A percentile compares a stretch with the other conserved stretches of the same genome.
Conservation (phyloP, 2,329 filamentous ascomycete species). For the Neophaeococcomyces aloes region DNA sequence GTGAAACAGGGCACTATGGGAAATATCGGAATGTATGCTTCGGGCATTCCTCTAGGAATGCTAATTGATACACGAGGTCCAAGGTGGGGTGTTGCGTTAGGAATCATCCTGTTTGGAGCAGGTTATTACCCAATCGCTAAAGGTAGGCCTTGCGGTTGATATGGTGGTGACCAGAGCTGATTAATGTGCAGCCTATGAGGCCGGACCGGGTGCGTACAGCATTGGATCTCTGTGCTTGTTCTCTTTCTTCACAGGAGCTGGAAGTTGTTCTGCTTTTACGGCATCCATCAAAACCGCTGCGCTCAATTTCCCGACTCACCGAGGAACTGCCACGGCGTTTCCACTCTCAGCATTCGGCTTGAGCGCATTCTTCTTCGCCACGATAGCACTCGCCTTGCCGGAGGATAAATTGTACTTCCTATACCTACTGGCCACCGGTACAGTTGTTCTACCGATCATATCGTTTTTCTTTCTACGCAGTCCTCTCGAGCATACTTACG, state of each 20-base stretch:
- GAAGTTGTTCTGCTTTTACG: conserved; percentile 83
- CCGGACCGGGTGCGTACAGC: conserved; percentile 48
- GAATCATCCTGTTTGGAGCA: conserved; percentile 58
- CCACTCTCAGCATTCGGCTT: conserved; percentile 86
- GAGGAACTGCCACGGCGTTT: conserved; percentile 89
- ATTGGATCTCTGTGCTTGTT: conserved; percentile 62
- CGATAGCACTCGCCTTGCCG: conserved; percentile 67
- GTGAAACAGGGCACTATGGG: conserved; percentile 41
- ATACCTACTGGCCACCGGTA: conserved; percentile 68
- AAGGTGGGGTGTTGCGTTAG: conserved; percentile 64
- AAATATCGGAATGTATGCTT: conserved; percentile 78
- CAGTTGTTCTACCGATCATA: conserved; percentile 60
- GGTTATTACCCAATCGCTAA: conserved; percentile 73
- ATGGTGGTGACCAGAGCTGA: conserved; percentile 23
- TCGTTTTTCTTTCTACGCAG: conserved; percentile 80
- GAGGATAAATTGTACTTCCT: conserved; percentile 75
- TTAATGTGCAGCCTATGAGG: conserved; percentile 53
- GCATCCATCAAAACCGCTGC: conserved; percentile 80
- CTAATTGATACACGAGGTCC: conserved; percentile 77
- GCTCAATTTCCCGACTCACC: conserved; percentile 80
- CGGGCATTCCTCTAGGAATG: conserved; percentile 80
- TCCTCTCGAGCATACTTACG: conserved; percentile 43
- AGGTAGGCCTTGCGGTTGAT: conserved; percentile 36
- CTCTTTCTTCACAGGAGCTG: conserved; percentile 74
- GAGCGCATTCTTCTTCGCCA: conserved; percentile 92